A percentile compares a stretch with the other conserved stretches of the same genome.
Conservation (phyloP, 2,329 filamentous ascomycete species). For the Sarocladiaceae sp. region DNA sequence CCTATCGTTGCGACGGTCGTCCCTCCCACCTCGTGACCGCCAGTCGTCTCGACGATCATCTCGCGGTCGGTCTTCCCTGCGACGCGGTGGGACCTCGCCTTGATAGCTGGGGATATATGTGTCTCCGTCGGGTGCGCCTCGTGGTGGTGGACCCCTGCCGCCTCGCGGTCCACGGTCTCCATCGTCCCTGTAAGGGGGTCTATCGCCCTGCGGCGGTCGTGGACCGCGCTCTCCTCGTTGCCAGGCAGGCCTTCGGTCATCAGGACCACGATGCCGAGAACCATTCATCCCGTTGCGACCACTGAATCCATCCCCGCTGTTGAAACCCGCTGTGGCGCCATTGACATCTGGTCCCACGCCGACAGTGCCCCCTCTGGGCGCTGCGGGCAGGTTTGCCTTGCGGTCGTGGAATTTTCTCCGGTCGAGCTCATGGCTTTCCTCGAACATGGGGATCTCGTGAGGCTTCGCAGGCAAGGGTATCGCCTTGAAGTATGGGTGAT, state of each 20-base stretch:
- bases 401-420: conserved; percentile 85
- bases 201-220: conserved; percentile 42
- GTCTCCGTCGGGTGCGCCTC: conserved; percentile 34
- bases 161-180: conserved; percentile 33
- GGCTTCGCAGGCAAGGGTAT: conserved; percentile 75
- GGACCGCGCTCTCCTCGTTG: conserved; percentile 47
- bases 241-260: conserved; percentile 51
- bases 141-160: conserved; percentile 23
- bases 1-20: conserved; percentile 26
- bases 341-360: conserved; percentile 64
- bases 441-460: conserved; percentile 83
- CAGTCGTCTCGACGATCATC: conserved; percentile 23
- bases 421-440: conserved; percentile 96
- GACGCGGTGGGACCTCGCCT: conserved; percentile 25
- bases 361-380: conserved; percentile 86
- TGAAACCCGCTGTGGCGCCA: conserved; percentile 41
- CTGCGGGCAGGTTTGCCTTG: conserved; percentile 78
- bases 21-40: conserved; percentile 14
- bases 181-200: conserved; percentile 26
- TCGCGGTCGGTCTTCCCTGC: conserved; percentile 22
- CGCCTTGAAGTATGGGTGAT: conserved; percentile 87
- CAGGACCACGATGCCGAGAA: conserved; percentile 38
- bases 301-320: conserved; percentile 46
- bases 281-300: conserved; percentile 44
- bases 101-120: conserved; percentile 48